Conservation (phyloP, 2,329 filamentous ascomycete genomes). For the Bimuria novae-zelandiae region DNA sequence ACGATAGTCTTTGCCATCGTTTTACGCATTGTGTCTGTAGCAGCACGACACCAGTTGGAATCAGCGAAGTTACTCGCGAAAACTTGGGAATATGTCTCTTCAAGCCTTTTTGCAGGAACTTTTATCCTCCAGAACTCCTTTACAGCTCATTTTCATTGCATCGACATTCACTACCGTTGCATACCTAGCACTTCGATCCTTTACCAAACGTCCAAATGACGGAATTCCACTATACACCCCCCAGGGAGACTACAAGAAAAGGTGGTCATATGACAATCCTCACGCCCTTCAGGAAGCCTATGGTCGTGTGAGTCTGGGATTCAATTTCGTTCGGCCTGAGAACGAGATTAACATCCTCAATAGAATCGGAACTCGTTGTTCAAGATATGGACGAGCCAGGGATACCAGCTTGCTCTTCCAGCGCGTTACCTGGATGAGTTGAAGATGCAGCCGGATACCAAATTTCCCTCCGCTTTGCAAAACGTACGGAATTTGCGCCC, state of each 20-base stretch:
- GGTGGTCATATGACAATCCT: neutral
- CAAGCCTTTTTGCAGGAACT: neutral
- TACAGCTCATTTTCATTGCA: neutral
- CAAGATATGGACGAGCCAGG: neutral
- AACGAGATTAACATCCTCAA: neutral
- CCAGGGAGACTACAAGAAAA: neutral
- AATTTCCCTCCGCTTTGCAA: neutral
- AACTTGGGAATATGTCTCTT: neutral
- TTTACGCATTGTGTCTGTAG: no score
- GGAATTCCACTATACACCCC: neutral
- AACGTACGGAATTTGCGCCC: neutral
- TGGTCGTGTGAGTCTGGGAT: neutral
- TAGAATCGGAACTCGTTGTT: neutral
- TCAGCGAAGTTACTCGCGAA: neutral
- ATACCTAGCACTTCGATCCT: neutral
- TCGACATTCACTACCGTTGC: neutral
- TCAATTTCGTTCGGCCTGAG: neutral
- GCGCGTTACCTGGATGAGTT: neutral
- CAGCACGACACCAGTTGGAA: neutral
- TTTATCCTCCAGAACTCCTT: neutral
- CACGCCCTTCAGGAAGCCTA: neutral
- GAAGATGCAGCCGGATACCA: neutral
- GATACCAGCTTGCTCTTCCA: neutral
- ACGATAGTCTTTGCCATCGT: no score
- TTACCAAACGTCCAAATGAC: neutral